Conservation (phyloP, 1,284 basidiomycete species). For the Porodaedalea pini region DNA sequence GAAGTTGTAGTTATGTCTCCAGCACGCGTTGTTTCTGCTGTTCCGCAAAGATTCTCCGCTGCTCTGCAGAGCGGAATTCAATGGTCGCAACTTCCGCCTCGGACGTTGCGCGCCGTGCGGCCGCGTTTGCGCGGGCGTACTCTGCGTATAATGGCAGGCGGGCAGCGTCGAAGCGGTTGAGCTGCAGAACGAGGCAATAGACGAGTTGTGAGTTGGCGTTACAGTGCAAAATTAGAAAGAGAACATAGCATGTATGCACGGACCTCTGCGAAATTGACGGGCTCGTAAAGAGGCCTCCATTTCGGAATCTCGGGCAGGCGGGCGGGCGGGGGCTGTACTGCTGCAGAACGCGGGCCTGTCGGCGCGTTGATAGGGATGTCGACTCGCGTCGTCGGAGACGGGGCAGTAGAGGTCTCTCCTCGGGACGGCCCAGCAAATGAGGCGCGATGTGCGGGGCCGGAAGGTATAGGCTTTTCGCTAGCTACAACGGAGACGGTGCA, state of each 20-base stretch:
- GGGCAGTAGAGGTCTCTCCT: not conserved
- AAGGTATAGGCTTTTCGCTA: not conserved
- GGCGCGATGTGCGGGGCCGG: not conserved
- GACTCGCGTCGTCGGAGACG: not conserved
- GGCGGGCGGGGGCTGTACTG: not conserved
- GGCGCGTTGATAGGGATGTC: not conserved
- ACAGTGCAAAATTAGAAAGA: not conserved
- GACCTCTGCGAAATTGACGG: not conserved
- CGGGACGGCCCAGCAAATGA: not conserved
- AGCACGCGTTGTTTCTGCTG: constrained; percentile 45
- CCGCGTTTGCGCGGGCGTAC: constrained; percentile 34
- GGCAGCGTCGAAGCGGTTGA: not conserved
- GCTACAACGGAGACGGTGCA: not conserved
- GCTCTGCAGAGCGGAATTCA: constrained; percentile 56
- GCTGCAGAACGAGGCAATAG: not conserved
- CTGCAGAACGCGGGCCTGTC: constrained; percentile 9
- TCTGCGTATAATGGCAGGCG: not conserved
- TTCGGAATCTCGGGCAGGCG: constrained; percentile 8
- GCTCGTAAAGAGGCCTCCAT: not conserved
- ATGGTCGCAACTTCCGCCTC: constrained; percentile 57
- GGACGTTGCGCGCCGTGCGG: constrained; percentile 46
- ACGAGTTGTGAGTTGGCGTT: not conserved
- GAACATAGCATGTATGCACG: not conserved
- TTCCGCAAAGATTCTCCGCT: constrained; percentile 51
- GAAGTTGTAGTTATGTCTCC: not conserved